Base-by-base conservation (phyloP, 78 protist species). In the Paulinella micropora region DNA sequence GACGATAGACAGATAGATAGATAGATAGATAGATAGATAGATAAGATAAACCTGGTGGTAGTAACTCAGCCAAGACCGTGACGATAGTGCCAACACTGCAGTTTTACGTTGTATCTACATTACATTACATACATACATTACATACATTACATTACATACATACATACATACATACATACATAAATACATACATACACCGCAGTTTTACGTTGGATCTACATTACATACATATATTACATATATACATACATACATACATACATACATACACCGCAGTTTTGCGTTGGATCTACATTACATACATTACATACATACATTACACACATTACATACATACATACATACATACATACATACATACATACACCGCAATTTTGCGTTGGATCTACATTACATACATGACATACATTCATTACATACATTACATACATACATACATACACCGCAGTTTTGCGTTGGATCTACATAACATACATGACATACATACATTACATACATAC, bases 21-120 rank as follows among this genome's bases (percentile, higher is more conserved):
- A n/a, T n/a, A n/a, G n/a, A n/a, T n/a, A n/a, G n/a, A n/a, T n/a
- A n/a, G n/a, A n/a, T n/a, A n/a, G n/a, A n/a, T n/a, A n/a, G n/a
- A n/a, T n/a, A n/a, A n/a, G n/a, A n/a, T n/a, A n/a, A n/a, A n/a
- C 41, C 31, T 86, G 88, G 15, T 83, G 23, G 37, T 9, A 34
- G 37, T 83, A 83, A 15, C 37, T 34, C 86, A 83, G 28, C 86
- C 86, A 83, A 9, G 86, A 37, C 37, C 86, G 86, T 28, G 86
- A 34, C 34, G 86, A 83, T 15, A 83, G 37, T 15, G 86, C 86
- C 37, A 83, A 23, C n/a, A 83, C 86, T 15, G 86, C 86, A 83
- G 34, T 51, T 23, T 51, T n/a, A n/a, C n/a, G n/a, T n/a, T n/a
- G n/a, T n/a, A n/a, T n/a, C n/a, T n/a, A n/a, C n/a, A n/a, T 23